Evolutionary conservation across 202 grass and related monocot species (phyloP).

Genomic region (Setaria italica): DNA sequence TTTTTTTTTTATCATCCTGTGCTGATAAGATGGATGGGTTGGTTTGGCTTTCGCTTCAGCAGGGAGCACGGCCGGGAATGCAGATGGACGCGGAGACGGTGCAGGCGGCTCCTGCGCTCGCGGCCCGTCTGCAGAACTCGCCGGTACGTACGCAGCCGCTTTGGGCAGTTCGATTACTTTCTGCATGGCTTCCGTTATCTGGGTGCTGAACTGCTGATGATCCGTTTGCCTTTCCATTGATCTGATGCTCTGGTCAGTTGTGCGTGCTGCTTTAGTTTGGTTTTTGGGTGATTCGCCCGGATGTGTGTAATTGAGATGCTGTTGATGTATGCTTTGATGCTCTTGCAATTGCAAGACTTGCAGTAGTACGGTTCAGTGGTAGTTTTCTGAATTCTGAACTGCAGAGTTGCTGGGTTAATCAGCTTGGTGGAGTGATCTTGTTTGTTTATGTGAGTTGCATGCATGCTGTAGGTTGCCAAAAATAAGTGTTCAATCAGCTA

Average conservation of each 20-base stretch:
- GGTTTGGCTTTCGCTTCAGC: constrained; percentile 24
- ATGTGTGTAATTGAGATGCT: no score
- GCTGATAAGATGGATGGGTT: not conserved
- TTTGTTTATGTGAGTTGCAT: not conserved
- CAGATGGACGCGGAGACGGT: constrained; percentile 52
- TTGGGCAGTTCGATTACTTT: constrained; percentile 4
- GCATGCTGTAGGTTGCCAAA: not conserved
- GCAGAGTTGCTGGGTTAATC: not conserved
- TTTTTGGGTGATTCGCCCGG: not conserved
- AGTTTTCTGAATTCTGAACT: not conserved
- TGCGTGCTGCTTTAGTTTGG: not conserved
- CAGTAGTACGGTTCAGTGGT: not conserved
- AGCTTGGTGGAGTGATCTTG: not conserved
- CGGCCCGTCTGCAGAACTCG: constrained; percentile 21
- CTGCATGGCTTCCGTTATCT: constrained; percentile 18
- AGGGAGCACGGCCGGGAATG: constrained; percentile 7
- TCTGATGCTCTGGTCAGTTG: not conserved
- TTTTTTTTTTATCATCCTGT: not conserved
- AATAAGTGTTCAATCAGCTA: not conserved
- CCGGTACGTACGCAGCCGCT: constrained; percentile 43
- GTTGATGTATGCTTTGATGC: not conserved
- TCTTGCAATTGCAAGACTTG: not conserved
- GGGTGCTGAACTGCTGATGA: not conserved
- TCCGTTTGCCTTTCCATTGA: not conserved
- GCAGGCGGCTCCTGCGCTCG: constrained; percentile 38